Evolutionary conservation across 139 green algal genomes (phyloP), one percentile per base, ranked within the genome.

Genomic region (Chlorella ohadii): DNA sequence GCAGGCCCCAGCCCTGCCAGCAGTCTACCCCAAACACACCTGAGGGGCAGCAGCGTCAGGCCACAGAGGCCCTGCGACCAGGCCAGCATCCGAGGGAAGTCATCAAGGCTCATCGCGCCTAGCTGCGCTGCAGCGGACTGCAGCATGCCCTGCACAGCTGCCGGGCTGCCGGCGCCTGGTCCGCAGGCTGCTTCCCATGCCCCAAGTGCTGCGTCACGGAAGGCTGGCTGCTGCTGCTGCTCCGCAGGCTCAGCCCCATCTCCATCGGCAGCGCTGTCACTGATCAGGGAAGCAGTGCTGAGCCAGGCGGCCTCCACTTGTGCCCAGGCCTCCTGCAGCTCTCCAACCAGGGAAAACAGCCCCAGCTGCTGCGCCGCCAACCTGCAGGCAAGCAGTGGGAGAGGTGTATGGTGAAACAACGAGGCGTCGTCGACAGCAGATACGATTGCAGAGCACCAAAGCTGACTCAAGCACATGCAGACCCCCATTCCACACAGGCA

Each of bases 51-150:
- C 70, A 87, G 64, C 13, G 70, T 72, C 25, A 87, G 36, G 11
- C 70, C 34, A n/a, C 77, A 78, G n/a, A 82, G 68, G 15, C 82
- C 82, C 56, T 86, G 72, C 1, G 36, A 66, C 82, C 82, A 87
- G 4, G 39, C 82, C 82, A 87, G 39, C 72, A 82, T 31, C 27
- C 82, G 70, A 15, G 82, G 82, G 64, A 81, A 87, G 13, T 83
- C 74, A 27, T 82, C 82, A 31, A 78, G n/a, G 41, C 41, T 55
- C 78, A 84, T 55, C 0, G 4, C 78, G 20, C 47, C n/a, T 31
- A 84, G 64, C 78, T 23, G 7, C 17, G 39, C 64, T 0, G 78
- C 41, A 44, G 78, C 78, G 13, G 9, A 23, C 22, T 63, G 41
- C 6, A 76, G 15, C 5, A 72, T 2, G 11, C 76, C 13, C 76